Conservation (phyloP, 1,284 basidiomycete genomes). For the Takashimella koratensis region DNA sequence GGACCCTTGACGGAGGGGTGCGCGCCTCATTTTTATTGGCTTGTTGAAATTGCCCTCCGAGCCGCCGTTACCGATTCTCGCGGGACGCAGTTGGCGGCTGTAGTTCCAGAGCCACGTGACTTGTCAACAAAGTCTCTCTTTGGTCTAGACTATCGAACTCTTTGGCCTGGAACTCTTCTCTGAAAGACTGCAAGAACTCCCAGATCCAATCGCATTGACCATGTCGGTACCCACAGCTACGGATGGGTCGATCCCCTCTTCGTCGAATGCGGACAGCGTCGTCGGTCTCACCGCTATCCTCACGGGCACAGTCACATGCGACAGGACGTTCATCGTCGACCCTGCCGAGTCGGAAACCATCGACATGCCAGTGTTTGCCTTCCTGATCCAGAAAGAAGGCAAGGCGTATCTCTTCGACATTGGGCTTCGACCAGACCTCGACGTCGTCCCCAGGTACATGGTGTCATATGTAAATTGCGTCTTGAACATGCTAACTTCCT, state of each 20-base stretch:
- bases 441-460: slow-evolving; percentile 10
- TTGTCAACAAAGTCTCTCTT: too few species aligned
- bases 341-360: background rate
- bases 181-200: too few species aligned
- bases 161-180: too few species aligned
- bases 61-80: too few species aligned
- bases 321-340: background rate
- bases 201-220: background rate
- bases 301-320: background rate
- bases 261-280: background rate
- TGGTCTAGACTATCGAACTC: too few species aligned
- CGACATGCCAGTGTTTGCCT: slow-evolving; percentile 2
- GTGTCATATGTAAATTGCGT: too few species aligned
- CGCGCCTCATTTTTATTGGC: too few species aligned
- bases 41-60: too few species aligned
- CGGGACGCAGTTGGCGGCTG: too few species aligned
- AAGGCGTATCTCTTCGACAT: slow-evolving; percentile 20
- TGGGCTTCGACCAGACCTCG: slow-evolving; percentile 17
- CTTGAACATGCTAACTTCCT: too few species aligned
- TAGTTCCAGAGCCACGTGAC: too few species aligned
- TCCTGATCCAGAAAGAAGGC: slow-evolving; percentile 19
- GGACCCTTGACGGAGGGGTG: too few species aligned
- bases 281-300: background rate
- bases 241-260: background rate
- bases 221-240: background rate